phyloP scores from a whole-genome alignment of 805 yeast genomes.

The Ogataea trehaloabstinens region DNA sequence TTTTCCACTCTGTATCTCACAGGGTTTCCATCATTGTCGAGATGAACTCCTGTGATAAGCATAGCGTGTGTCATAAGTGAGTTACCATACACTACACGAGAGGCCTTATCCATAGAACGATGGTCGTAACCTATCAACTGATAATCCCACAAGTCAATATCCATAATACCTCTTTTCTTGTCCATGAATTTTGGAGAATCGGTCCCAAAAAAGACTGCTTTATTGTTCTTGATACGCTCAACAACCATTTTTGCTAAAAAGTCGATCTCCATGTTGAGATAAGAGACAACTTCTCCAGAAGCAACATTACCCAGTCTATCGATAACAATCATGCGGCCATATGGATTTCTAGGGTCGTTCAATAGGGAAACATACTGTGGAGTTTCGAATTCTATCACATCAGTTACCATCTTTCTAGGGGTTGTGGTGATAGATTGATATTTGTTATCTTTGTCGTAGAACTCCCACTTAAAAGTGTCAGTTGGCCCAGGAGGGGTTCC shows the following conservation, averaged over 20 bases:
- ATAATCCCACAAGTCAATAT: conserved; percentile 66
- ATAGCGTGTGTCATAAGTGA: conserved; percentile 89
- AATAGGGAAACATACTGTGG: conserved; percentile 60
- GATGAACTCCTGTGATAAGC: conserved; percentile 79
- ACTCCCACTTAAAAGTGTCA: conserved; percentile 73
- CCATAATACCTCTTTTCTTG: conserved; percentile 66
- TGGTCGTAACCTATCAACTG: conserved; percentile 50
- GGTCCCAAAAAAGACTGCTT: conserved; percentile 85
- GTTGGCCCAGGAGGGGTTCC: conserved; percentile 79
- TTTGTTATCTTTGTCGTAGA: conserved; percentile 61
- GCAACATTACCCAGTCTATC: conserved; percentile 72
- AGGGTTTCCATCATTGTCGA: conserved; percentile 61
- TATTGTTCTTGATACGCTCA: conserved; percentile 64
- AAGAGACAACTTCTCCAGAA: conserved; percentile 68
- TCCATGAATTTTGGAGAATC: conserved; percentile 82
- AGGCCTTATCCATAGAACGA: conserved; percentile 53
- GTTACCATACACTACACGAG: conserved; percentile 67
- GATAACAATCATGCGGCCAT: conserved; percentile 61
- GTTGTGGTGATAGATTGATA: conserved; percentile 50
- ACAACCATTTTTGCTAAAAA: conserved; percentile 60
- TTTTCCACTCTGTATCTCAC: conserved; percentile 72
- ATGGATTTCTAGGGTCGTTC: conserved; percentile 79
- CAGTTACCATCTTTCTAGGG: conserved; percentile 62
- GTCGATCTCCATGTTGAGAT: conserved; percentile 64
- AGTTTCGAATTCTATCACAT: conserved; percentile 52